These are phyloP conservation scores for Xylaria sp. DNA, from an alignment of 2,329 filamentous ascomycete species.

Conservation along the genomic window DNA sequence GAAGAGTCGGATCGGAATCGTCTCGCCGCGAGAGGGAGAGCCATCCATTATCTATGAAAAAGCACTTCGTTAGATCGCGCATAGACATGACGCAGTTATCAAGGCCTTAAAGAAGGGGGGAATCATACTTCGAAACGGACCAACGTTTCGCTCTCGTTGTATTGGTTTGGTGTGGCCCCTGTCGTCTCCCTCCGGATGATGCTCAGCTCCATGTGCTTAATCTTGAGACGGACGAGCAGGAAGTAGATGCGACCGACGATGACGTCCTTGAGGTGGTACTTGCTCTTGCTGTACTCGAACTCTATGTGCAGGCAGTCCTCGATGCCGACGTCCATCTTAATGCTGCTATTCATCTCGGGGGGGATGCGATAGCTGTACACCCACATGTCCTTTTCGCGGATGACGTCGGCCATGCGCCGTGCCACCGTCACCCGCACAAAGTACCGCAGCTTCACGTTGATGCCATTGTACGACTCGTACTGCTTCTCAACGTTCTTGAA, in stretches of 20 bases:
- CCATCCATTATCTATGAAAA: constrained; percentile 97
- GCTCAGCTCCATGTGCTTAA: constrained; percentile 99
- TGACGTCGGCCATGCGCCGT: constrained; percentile 94
- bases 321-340: constrained; percentile 99
- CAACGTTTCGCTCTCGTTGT: constrained; percentile 98
- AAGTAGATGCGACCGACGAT: constrained; percentile 99
- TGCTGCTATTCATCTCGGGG: constrained; percentile 95
- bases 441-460: constrained; percentile 99
- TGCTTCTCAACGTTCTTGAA: constrained; percentile 99
- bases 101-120: background rate
- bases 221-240: constrained; percentile 93
- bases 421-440: constrained; percentile 97
- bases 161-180: constrained; percentile 95
- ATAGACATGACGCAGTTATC: background rate
- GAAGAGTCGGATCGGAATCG: constrained; percentile 96
- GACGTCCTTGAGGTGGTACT: constrained; percentile 98
- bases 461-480: constrained; percentile 99
- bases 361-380: constrained; percentile 98
- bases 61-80: constrained; percentile 20
- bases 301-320: constrained; percentile 99
- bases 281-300: constrained; percentile 99
- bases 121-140: constrained; percentile 86
- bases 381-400: constrained; percentile 99
- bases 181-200: constrained; percentile 98
- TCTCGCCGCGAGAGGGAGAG: constrained; percentile 92